phyloP scores from a whole-genome alignment of 352 stramenopile genomes.

The Globisporangium takayamanum region DNA sequence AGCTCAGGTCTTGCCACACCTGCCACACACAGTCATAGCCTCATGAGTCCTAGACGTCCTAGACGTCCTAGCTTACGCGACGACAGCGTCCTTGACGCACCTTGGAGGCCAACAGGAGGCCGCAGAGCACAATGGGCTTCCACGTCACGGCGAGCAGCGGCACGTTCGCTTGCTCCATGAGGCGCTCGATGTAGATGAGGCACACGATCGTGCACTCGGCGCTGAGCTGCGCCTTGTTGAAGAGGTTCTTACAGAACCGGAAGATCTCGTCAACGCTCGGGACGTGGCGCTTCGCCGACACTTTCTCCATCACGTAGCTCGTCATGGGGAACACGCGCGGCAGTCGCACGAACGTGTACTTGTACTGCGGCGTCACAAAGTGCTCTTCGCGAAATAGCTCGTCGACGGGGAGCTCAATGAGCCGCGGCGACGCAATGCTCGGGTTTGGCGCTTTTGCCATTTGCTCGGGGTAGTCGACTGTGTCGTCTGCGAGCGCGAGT shows the following conservation, averaged over 20 bases:
- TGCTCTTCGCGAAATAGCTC: slow-evolving; percentile 86
- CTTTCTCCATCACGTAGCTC: slow-evolving; percentile 80
- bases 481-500: slow-evolving; percentile 7
- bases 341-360: slow-evolving; percentile 80
- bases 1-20: slow-evolving; percentile 98
- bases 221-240: slow-evolving; percentile 95
- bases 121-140: slow-evolving; percentile 97
- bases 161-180: slow-evolving; percentile 97
- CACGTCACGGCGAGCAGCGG: slow-evolving; percentile 93
- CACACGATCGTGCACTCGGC: slow-evolving; percentile 98
- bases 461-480: slow-evolving; percentile 7
- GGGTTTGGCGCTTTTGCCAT: slow-evolving; percentile 8
- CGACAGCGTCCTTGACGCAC: slow-evolving; percentile 22
- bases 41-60: not conserved
- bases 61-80: not conserved
- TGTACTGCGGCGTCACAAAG: slow-evolving; percentile 86
- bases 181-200: slow-evolving; percentile 98
- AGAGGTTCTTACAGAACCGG: slow-evolving; percentile 91
- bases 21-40: slow-evolving; percentile 9
- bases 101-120: slow-evolving; percentile 96
- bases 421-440: slow-evolving; percentile 45
- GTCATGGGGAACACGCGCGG: slow-evolving; percentile 70
- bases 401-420: slow-evolving; percentile 68
- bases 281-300: slow-evolving; percentile 74
- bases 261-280: slow-evolving; percentile 91